Evolutionary conservation across 192 early-diverging fungal genomes (phyloP).

Genomic region (Umbelopsis ramanniana): DNA sequence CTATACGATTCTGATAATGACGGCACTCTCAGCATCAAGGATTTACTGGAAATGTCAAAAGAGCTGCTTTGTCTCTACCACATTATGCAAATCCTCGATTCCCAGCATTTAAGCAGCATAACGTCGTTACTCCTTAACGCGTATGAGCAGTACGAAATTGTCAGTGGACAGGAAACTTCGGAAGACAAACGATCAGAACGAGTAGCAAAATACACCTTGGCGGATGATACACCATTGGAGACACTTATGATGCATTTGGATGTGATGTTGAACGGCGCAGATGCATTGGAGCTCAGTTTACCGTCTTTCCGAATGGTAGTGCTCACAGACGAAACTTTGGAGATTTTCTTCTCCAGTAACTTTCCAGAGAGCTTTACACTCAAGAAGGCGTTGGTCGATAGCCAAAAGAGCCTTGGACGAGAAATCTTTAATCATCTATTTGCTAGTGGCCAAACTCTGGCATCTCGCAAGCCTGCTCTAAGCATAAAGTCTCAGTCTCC

Average conservation of each 20-base stretch:
- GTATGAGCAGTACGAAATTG: conserved; percentile 5
- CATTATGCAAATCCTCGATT: conserved; percentile 23
- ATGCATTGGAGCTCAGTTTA: conserved; percentile 31
- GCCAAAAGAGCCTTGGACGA: conserved; percentile 52
- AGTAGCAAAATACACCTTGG: conserved; percentile 4
- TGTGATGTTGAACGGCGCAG: neutral
- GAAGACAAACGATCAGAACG: conserved; percentile 3
- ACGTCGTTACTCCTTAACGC: neutral
- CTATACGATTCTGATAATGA: conserved; percentile 68
- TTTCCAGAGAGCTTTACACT: conserved; percentile 66
- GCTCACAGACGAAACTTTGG: conserved; percentile 81
- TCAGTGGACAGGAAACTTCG: neutral
- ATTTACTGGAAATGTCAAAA: conserved; percentile 80
- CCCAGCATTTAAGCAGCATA: neutral
- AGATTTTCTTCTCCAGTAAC: conserved; percentile 73
- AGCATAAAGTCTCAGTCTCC: neutral
- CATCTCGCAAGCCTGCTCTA: neutral
- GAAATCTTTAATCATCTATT: conserved; percentile 59
- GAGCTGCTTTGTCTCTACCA: conserved; percentile 70
- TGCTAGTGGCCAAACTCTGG: conserved; percentile 32
- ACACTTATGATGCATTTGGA: conserved; percentile 18
- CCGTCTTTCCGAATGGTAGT: conserved; percentile 68
- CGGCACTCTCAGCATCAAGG: conserved; percentile 66
- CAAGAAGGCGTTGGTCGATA: conserved; percentile 52
- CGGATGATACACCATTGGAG: conserved; percentile 1